Conservation (phyloP, 1,139 yeast genomes). For the Sugiyamaella novakii region DNA sequence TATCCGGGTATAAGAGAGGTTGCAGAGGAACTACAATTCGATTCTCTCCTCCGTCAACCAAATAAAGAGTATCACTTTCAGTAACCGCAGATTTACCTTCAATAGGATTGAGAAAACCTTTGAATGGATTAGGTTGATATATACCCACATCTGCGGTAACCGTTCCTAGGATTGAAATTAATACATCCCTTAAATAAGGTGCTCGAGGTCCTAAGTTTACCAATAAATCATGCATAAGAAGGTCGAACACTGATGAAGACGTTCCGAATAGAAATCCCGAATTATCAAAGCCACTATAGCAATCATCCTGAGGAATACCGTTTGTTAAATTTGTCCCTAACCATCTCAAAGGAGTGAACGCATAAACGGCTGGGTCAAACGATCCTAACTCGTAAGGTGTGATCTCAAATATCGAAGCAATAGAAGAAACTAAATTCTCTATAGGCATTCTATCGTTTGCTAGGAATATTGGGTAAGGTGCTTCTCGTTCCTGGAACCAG, state of each 20-base stretch:
- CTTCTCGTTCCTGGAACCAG: constrained; percentile 58
- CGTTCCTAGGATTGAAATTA: constrained; percentile 22
- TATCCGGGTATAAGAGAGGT: constrained; percentile 70
- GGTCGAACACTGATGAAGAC: constrained; percentile 76
- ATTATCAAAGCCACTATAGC: constrained; percentile 73
- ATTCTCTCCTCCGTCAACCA: constrained; percentile 94
- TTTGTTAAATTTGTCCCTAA: constrained; percentile 66
- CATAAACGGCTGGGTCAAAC: constrained; percentile 79
- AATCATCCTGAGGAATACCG: constrained; percentile 51
- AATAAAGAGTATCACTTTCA: constrained; percentile 48
- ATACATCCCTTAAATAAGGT: constrained; percentile 41
- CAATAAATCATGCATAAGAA: constrained; percentile 60
- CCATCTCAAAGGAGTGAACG: constrained; percentile 71
- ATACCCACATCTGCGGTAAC: constrained; percentile 31
- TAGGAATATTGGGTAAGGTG: constrained; percentile 90
- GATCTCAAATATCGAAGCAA: constrained; percentile 82
- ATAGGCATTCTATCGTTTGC: constrained; percentile 84
- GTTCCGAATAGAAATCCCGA: constrained; percentile 79
- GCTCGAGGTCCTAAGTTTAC: constrained; percentile 53
- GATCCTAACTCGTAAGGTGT: constrained; percentile 82
- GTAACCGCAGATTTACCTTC: constrained; percentile 39
- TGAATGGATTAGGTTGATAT: constrained; percentile 61
- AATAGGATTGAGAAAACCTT: constrained; percentile 78
- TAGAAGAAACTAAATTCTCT: constrained; percentile 49
- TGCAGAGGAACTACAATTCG: constrained; percentile 73